Evolutionary conservation across 1,284 basidiomycete genomes (phyloP), one percentile per base, ranked within the genome.

Genomic region (Mycosarcoma maydis): DNA sequence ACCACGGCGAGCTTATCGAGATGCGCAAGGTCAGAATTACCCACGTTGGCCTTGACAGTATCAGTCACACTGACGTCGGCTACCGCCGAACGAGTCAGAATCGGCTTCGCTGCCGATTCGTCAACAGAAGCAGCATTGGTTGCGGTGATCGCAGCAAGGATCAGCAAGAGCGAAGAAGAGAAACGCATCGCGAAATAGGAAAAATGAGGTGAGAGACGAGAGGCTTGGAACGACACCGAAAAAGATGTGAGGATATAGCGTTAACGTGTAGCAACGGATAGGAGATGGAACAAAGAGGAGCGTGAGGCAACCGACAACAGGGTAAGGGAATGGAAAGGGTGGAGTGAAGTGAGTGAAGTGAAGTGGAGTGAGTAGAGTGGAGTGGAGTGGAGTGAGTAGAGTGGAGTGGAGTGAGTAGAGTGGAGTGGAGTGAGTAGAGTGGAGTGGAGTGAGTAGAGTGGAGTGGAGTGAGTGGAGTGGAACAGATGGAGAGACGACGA

Each of bases 121-220:
- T 16, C 33, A n/a, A 34, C 33, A 16, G 16, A n/a, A n/a, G 13
- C 33, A 3, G 61, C 55, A 27, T 58, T 65, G 46, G 54, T 46
- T 16, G 37, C 33, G 46, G 36, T 54, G 61, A 65, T 49, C 27
- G 55, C 50, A 20, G 61, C 55, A 22, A 65, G 46, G 51, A 65
- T 46, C 23, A 65, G 27, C 26, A 50, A 30, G 41, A 65, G 55
- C 8, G 61, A 49, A 11, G 55, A 45, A 29, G 61, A 65, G 42
- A 65, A 4, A 44, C 61, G 61, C 61, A 65, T 65, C 42, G 24
- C 50, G 36, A 48, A 29, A 29, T 6, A 13, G 27, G 13, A 29
- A 29, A 29, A 29, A 19, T 30, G 14, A 6, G 8, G 36, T 16
- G 20, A 29, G 17, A 6, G 23, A 33, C 29, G 27, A 11, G 44